Conservation (phyloP, 768 basidiomycete genomes). For the Phylloporus sp. region DNA sequence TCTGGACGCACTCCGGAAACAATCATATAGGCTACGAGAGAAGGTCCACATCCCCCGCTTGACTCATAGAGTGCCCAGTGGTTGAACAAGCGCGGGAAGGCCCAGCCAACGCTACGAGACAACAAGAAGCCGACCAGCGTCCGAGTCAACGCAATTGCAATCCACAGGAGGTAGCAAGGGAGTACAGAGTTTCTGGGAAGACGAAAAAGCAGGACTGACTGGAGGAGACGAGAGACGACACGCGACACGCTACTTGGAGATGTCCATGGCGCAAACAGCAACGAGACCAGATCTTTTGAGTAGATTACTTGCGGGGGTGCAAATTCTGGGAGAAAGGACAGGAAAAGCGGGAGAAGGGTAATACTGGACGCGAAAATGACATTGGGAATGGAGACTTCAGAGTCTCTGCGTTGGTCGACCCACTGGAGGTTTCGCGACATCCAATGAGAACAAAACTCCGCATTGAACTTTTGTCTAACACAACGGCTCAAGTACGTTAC, state of each 20-base stretch:
- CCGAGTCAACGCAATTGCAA: conserved; percentile 17
- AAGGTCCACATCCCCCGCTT: conserved; percentile 36
- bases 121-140: conserved; percentile 21
- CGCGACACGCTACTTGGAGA: conserved; percentile 21
- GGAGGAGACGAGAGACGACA: conserved; percentile 20
- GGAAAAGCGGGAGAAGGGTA: conserved; percentile 10
- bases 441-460: background rate
- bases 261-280: conserved; percentile 38
- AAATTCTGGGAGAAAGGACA: conserved; percentile 27
- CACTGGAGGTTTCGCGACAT: background rate
- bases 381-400: conserved; percentile 3
- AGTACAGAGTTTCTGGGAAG: conserved; percentile 5
- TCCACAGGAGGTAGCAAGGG: conserved; percentile 21
- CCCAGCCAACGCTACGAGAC: conserved; percentile 34
- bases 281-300: conserved; percentile 29
- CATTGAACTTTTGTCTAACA: no score
- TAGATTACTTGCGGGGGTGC: conserved; percentile 38
- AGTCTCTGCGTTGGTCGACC: background rate
- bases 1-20: conserved; percentile 14
- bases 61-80: conserved; percentile 40
- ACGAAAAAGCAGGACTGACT: conserved; percentile 12
- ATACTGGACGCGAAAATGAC: conserved; percentile 6
- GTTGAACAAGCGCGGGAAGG: conserved; percentile 35
- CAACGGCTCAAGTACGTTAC: no score
- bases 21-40: conserved; percentile 24